Conservation (phyloP, 495 filamentous ascomycete genomes). For the Lichenothelia convexa region DNA sequence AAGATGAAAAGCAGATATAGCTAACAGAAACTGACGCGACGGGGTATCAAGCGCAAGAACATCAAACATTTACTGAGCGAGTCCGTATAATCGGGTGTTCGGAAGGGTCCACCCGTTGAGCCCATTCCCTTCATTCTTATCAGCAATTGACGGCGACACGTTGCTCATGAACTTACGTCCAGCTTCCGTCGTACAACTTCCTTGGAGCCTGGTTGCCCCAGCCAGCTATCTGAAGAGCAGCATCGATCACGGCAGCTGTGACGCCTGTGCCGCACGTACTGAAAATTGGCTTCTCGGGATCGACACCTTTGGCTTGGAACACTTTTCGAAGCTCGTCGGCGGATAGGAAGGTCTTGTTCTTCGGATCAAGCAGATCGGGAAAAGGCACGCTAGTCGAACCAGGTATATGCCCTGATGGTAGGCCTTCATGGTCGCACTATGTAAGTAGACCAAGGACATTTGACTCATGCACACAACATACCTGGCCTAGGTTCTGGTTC, state of each 20-base stretch:
- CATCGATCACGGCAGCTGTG: slow-evolving; percentile 82
- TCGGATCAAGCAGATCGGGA: slow-evolving; percentile 58
- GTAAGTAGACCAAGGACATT: not conserved
- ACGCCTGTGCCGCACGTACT: slow-evolving; percentile 86
- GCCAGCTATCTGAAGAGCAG: slow-evolving; percentile 65
- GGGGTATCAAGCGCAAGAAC: no score
- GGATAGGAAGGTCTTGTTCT: slow-evolving; percentile 63
- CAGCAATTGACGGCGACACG: not conserved
- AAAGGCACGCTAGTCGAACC: slow-evolving; percentile 72
- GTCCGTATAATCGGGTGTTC: slow-evolving; percentile 12
- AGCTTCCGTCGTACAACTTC: slow-evolving; percentile 86
- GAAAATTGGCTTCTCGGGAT: slow-evolving; percentile 71
- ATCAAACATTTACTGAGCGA: no score
- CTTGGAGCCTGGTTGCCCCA: slow-evolving; percentile 42
- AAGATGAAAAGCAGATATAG: no score
- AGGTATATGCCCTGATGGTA: slow-evolving; percentile 86
- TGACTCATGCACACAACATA: slow-evolving; percentile 1
- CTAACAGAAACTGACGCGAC: no score
- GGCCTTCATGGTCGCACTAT: slow-evolving; percentile 17
- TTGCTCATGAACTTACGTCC: slow-evolving; percentile 34
- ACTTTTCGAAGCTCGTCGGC: slow-evolving; percentile 49
- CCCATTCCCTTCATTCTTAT: slow-evolving; percentile 9
- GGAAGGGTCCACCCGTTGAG: slow-evolving; percentile 9
- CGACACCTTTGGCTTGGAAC: slow-evolving; percentile 60
- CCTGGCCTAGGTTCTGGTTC: slow-evolving; percentile 72